phyloP scores from a whole-genome alignment of 2,329 filamentous ascomycete species.

The Neofusicoccum laricinum region DNA sequence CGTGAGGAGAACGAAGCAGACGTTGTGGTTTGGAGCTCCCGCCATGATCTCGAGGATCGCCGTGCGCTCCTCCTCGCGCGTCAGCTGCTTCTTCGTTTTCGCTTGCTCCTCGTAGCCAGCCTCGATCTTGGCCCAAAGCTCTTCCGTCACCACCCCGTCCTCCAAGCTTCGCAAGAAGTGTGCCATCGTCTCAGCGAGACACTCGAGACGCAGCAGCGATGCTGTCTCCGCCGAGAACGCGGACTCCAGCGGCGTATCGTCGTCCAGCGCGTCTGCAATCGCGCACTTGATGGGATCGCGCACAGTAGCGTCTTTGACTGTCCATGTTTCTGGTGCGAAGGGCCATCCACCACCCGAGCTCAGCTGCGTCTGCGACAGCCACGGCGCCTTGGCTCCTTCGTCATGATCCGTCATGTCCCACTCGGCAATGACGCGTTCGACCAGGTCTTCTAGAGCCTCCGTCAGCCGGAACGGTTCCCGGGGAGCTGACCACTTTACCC shows the following conservation, averaged over 20 bases:
- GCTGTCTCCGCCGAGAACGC: slow-evolving; percentile 59
- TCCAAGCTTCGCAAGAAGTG: slow-evolving; percentile 71
- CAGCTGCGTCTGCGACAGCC: slow-evolving; percentile 31
- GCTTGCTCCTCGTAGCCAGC: slow-evolving; percentile 43
- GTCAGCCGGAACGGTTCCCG: slow-evolving; percentile 87
- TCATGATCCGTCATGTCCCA: slow-evolving; percentile 57
- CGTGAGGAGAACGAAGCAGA: slow-evolving; percentile 83
- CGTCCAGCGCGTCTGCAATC: slow-evolving; percentile 68
- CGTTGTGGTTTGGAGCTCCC: slow-evolving; percentile 70
- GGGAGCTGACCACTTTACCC: slow-evolving; percentile 74
- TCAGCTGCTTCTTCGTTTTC: slow-evolving; percentile 43
- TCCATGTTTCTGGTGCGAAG: slow-evolving; percentile 53
- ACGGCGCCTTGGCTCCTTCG: slow-evolving; percentile 43
- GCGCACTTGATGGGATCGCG: slow-evolving; percentile 44
- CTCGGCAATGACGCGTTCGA: slow-evolving; percentile 58
- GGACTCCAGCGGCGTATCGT: slow-evolving; percentile 59
- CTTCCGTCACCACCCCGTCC: slow-evolving; percentile 72
- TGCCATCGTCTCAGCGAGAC: slow-evolving; percentile 67
- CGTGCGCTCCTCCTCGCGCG: slow-evolving; percentile 56
- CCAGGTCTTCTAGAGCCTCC: slow-evolving; percentile 66
- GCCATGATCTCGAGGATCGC: slow-evolving; percentile 72
- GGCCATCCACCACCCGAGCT: slow-evolving; percentile 50
- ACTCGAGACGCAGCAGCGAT: slow-evolving; percentile 68
- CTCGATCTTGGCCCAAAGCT: slow-evolving; percentile 69
- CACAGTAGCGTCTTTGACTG: slow-evolving; percentile 35